Evolutionary conservation across 495 filamentous ascomycete species (phyloP).

Genomic region (Podospora pseudoanserina): DNA sequence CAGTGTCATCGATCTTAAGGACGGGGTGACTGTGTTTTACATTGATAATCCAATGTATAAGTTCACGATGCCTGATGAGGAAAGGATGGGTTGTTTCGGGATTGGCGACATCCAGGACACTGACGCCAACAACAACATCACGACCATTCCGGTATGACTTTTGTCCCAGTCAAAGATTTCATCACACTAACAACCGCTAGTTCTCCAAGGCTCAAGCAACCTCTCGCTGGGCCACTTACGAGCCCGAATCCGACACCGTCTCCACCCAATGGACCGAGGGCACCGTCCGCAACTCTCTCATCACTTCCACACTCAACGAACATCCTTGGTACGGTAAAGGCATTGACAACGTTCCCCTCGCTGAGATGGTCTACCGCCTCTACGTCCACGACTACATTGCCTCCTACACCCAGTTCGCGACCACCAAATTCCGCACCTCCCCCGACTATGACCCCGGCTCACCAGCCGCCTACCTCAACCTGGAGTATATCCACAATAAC

Average conservation of each 20-base stretch:
- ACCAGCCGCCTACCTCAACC: neutral
- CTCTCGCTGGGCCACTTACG: conserved; percentile 5
- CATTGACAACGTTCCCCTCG: neutral
- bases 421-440: conserved; percentile 2
- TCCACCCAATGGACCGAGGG: neutral
- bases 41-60: conserved; percentile 1
- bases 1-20: neutral
- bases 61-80: neutral
- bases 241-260: conserved; percentile 2
- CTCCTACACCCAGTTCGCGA: conserved; percentile 1
- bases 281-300: neutral
- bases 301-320: neutral
- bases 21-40: neutral
- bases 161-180: neutral
- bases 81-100: neutral
- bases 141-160: neutral
- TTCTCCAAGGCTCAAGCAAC: conserved; percentile 1
- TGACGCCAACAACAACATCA: neutral
- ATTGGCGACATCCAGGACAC: neutral
- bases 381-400: conserved; percentile 3
- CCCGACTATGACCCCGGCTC: neutral
- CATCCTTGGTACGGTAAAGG: neutral
- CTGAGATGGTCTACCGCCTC: neutral
- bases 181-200: neutral
- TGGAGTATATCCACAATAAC: conserved; percentile 7